Conservation (phyloP, 768 basidiomycete species). For the Tulasnella sp. region DNA sequence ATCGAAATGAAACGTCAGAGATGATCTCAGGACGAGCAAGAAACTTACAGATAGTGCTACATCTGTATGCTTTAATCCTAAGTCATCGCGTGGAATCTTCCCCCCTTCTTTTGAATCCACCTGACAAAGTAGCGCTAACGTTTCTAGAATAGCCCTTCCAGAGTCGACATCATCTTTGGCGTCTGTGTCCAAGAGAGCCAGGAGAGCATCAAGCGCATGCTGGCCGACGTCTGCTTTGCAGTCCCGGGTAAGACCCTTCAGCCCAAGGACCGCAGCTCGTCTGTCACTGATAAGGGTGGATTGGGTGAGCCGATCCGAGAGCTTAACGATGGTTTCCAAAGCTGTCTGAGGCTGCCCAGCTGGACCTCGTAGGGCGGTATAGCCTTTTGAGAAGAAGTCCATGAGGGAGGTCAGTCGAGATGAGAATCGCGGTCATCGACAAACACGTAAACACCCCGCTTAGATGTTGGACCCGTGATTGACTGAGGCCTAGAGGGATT, state of each 20-base stretch:
- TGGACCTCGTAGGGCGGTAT: slow-evolving; percentile 82
- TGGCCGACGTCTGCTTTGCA: slow-evolving; percentile 88
- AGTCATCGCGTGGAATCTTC: slow-evolving; percentile 54
- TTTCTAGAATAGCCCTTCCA: slow-evolving; percentile 91
- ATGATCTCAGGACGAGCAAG: background rate
- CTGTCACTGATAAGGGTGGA: slow-evolving; percentile 87
- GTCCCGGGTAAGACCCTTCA: slow-evolving; percentile 91
- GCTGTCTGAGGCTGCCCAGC: slow-evolving; percentile 83
- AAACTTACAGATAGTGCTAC: slow-evolving; percentile 59
- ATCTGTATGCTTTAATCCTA: slow-evolving; percentile 87
- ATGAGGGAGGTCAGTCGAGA: slow-evolving; percentile 46
- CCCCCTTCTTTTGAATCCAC: slow-evolving; percentile 55
- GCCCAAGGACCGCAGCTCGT: slow-evolving; percentile 86
- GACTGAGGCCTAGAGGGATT: slow-evolving; percentile 24
- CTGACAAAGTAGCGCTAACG: slow-evolving; percentile 83
- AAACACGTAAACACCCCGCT: slow-evolving; percentile 9
- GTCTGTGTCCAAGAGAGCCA: slow-evolving; percentile 83
- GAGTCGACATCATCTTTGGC: slow-evolving; percentile 90
- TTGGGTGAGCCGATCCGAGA: slow-evolving; percentile 90
- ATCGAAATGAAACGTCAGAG: background rate
- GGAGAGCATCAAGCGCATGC: slow-evolving; percentile 71
- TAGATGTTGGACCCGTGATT: background rate
- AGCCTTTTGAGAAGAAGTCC: slow-evolving; percentile 86
- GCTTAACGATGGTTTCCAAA: slow-evolving; percentile 80
- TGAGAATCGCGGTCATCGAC: background rate